These are phyloP conservation scores for Raffaelea ambrosiae DNA, from an alignment of 2,329 filamentous ascomycete genomes.

Conservation along the genomic window DNA sequence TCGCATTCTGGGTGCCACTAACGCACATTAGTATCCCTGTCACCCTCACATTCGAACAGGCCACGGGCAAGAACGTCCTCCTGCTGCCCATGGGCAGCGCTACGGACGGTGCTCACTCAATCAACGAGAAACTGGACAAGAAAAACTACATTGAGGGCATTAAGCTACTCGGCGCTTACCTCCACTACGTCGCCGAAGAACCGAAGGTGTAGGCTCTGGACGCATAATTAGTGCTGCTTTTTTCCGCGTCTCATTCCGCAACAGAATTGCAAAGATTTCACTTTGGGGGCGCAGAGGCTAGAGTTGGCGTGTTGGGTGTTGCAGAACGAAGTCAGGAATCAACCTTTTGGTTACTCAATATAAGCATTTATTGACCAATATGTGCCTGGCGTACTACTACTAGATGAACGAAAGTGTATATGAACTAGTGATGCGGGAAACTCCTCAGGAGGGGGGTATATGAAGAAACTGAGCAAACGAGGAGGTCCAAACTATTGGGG, in stretches of 20 bases:
- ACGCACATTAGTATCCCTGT: slow-evolving; percentile 72
- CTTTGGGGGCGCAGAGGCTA: no score
- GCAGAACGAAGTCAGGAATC: no score
- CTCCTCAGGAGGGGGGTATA: not conserved
- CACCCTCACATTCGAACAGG: slow-evolving; percentile 93
- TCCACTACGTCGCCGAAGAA: slow-evolving; percentile 95
- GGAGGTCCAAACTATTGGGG: no score
- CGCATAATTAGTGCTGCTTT: no score
- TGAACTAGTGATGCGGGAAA: not conserved
- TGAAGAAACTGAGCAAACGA: no score
- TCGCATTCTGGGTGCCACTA: not conserved
- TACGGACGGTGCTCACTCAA: slow-evolving; percentile 92
- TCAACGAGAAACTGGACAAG: slow-evolving; percentile 97
- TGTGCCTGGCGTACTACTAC: no score
- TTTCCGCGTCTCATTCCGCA: no score
- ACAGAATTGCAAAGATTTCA: no score
- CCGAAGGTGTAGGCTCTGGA: slow-evolving; percentile 37
- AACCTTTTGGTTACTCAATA: no score
- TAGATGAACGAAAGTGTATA: not conserved
- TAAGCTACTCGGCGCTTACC: slow-evolving; percentile 87
- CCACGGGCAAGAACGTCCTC: slow-evolving; percentile 94
- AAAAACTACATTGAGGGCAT: slow-evolving; percentile 97
- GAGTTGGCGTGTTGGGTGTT: no score
- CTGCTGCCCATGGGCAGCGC: slow-evolving; percentile 95
- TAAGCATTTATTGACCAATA: no score